Conservation (phyloP, 352 stramenopile genomes). For the Pythium aristosporum region DNA sequence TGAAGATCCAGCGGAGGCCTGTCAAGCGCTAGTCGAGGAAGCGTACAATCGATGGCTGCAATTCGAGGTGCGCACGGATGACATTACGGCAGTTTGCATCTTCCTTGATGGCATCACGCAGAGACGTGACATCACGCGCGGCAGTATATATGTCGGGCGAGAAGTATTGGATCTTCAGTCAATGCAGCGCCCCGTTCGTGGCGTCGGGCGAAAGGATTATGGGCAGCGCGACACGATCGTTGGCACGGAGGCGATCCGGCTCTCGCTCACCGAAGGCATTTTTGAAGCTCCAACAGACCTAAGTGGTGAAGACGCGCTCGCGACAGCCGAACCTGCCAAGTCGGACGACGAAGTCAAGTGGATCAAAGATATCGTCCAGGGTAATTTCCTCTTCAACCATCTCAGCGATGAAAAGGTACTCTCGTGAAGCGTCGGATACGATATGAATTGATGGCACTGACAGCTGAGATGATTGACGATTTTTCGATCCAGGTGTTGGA, state of each 20-base stretch:
- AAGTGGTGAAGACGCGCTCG: background rate
- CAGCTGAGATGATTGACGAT: background rate
- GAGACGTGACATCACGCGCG: constrained; percentile 54
- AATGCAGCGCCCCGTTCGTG: constrained; percentile 82
- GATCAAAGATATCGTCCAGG: constrained; percentile 88
- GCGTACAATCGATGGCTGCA: constrained; percentile 93
- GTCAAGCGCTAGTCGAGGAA: constrained; percentile 87
- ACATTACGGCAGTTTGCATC: constrained; percentile 93
- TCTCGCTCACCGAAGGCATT: constrained; percentile 64
- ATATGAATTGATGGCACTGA: background rate
- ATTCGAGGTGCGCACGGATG: constrained; percentile 93
- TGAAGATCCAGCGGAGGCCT: constrained; percentile 87
- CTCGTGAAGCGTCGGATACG: background rate
- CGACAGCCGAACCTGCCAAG: constrained; percentile 43
- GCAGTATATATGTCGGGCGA: constrained; percentile 80
- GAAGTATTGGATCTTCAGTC: constrained; percentile 83
- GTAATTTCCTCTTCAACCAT: constrained; percentile 93
- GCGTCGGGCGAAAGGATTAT: constrained; percentile 58
- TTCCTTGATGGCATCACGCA: constrained; percentile 72
- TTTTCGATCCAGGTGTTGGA: constrained; percentile 50
- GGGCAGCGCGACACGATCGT: constrained; percentile 79
- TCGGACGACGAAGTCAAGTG: constrained; percentile 75
- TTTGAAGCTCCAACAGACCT: constrained; percentile 25
- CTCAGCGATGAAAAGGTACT: constrained; percentile 79
- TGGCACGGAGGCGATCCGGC: constrained; percentile 77